Evolutionary conservation across 176 grass and related monocot genomes (phyloP).

Genomic region (Echinochloa phyllopogon): DNA sequence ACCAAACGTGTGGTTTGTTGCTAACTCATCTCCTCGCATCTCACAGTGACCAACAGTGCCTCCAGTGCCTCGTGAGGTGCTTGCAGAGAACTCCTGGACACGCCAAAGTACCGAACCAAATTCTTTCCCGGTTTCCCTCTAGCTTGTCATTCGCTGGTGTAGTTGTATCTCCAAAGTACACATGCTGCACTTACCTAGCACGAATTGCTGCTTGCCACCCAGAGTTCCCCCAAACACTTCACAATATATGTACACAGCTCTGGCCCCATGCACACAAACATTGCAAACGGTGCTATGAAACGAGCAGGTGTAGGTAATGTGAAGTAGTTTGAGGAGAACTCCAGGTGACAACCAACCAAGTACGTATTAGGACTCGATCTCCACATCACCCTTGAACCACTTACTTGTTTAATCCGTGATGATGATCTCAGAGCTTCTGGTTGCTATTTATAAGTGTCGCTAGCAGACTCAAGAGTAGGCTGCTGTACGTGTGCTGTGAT

Average conservation of each 20-base stretch:
- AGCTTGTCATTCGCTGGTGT: background rate
- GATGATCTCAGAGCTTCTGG: constrained; percentile 33
- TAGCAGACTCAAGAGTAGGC: background rate
- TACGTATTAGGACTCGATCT: no score
- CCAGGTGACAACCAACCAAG: constrained; percentile 39
- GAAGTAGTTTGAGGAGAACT: constrained; percentile 53
- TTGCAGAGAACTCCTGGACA: constrained; percentile 50
- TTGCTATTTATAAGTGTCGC: constrained; percentile 63
- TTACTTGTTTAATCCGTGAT: constrained; percentile 50
- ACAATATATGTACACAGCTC: background rate
- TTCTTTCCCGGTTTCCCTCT: background rate
- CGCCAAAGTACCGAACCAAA: constrained; percentile 34
- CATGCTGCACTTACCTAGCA: background rate
- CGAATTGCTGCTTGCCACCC: background rate
- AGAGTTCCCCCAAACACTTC: constrained; percentile 61
- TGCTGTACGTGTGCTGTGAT: background rate
- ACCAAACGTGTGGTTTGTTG: constrained; percentile 18
- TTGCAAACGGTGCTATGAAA: constrained; percentile 13
- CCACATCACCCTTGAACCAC: background rate
- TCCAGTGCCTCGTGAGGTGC: constrained; percentile 43
- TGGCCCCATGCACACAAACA: background rate
- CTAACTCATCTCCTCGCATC: no score
- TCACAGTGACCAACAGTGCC: background rate
- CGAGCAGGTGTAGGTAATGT: constrained; percentile 15
- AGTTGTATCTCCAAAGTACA: background rate